A percentile compares a stretch with the other conserved stretches of the same genome.
Evolutionary conservation across 148 eudicot species (phyloP).

Genomic region (Nyssa sinensis): DNA sequence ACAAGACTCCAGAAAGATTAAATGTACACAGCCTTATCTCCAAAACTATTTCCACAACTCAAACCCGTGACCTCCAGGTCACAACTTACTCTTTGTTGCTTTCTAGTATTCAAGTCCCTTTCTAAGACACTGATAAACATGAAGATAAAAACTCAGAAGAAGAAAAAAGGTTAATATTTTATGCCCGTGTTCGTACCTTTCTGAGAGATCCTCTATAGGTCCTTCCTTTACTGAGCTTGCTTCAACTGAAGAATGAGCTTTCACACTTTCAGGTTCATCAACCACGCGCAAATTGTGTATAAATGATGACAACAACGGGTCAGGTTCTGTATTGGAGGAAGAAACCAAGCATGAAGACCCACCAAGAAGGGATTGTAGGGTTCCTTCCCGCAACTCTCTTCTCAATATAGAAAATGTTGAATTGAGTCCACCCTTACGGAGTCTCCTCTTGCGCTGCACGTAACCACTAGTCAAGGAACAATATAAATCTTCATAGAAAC

Average conservation of each 20-base stretch:
- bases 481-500: not conserved
- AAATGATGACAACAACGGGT: constrained; percentile 79
- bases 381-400: constrained; percentile 75
- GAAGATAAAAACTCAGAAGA: not conserved
- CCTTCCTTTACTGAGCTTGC: constrained; percentile 31
- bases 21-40: too few relatives aligned
- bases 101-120: not conserved
- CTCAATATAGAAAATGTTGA: constrained; percentile 56
- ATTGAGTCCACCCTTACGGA: constrained; percentile 57
- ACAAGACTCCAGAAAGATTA: too few relatives aligned
- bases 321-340: constrained; percentile 67
- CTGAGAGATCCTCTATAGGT: constrained; percentile 24
- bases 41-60: too few relatives aligned
- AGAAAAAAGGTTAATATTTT: not conserved
- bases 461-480: constrained; percentile 62
- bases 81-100: not conserved
- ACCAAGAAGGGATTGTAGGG: constrained; percentile 60
- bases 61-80: not conserved
- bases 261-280: constrained; percentile 39
- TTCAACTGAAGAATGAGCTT: constrained; percentile 40
- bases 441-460: constrained; percentile 88
- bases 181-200: constrained; percentile 45
- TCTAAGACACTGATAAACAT: not conserved
- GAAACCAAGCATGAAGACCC: constrained; percentile 50
- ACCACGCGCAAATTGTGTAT: constrained; percentile 50